Conservation (phyloP, 805 yeast species). For the Lachancea fermentati region DNA sequence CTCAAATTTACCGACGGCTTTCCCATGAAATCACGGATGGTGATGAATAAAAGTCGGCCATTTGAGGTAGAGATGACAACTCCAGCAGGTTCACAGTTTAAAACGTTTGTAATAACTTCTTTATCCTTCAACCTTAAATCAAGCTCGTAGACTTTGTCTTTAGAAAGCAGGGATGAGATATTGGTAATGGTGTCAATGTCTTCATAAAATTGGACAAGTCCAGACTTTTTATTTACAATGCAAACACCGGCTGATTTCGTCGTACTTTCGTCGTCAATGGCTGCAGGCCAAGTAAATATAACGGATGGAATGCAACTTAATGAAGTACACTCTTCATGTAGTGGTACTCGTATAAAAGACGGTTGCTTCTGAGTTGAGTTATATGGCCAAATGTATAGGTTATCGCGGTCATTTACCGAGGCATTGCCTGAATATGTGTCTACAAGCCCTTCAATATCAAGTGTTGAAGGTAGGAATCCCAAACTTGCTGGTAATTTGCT, state of each 20-base stretch:
- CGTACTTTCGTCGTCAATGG: constrained; percentile 18
- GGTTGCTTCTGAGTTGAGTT: constrained; percentile 57
- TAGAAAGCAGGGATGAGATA: constrained; percentile 24
- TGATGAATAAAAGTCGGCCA: constrained; percentile 57
- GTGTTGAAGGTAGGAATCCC: constrained; percentile 11
- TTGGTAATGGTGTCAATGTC: constrained; percentile 46
- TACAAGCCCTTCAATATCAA: constrained; percentile 36
- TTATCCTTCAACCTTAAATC: constrained; percentile 20
- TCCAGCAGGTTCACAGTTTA: constrained; percentile 70
- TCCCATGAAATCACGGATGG: constrained; percentile 64
- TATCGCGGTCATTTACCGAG: constrained; percentile 42
- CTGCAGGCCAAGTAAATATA: constrained; percentile 28
- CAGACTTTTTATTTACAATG: constrained; percentile 52
- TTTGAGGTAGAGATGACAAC: constrained; percentile 62
- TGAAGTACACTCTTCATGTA: constrained; percentile 22
- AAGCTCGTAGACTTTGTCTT: constrained; percentile 22
- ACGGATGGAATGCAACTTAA: constrained; percentile 20
- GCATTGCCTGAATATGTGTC: constrained; percentile 47
- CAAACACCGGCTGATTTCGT: constrained; percentile 60
- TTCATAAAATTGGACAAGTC: constrained; percentile 64
- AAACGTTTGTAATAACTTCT: constrained; percentile 54
- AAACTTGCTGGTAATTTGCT: constrained; percentile 19
- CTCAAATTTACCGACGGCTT: constrained; percentile 38
- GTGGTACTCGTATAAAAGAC: constrained; percentile 21
- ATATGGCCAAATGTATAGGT: constrained; percentile 65